Percentiles rank a stretch among this genome's conserved stretches.
Evolutionary conservation across 495 filamentous ascomycete species (phyloP).

Genomic region (Glarea lozoyensis): DNA sequence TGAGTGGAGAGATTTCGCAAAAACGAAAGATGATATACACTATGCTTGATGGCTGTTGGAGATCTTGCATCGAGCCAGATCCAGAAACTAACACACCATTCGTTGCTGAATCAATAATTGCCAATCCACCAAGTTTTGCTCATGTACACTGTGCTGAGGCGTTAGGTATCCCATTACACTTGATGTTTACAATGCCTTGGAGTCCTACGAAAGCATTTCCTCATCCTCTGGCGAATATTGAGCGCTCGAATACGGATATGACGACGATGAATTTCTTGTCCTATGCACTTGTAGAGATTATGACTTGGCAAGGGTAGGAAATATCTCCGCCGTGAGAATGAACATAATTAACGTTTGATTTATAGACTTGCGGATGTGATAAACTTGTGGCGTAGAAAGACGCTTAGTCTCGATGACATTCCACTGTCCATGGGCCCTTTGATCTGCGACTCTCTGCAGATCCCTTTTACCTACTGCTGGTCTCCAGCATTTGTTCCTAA

Average conservation of each 20-base stretch:
- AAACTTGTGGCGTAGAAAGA: constrained; percentile 40
- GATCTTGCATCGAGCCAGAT: constrained; percentile 50
- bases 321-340: neutral
- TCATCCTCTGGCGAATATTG: constrained; percentile 43
- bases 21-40: constrained; percentile 43
- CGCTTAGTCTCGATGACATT: constrained; percentile 44
- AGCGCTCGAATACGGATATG: constrained; percentile 26
- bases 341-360: too few relatives aligned
- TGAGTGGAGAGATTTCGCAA: constrained; percentile 34
- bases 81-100: constrained; percentile 40
- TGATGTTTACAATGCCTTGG: constrained; percentile 61
- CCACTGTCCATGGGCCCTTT: constrained; percentile 27
- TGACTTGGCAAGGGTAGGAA: constrained; percentile 57
- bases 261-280: constrained; percentile 48
- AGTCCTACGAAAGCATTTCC: constrained; percentile 46
- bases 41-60: constrained; percentile 56
- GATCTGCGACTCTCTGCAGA: constrained; percentile 27
- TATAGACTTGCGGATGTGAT: constrained; percentile 52
- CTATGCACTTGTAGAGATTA: constrained; percentile 52
- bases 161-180: constrained; percentile 50
- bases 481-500: constrained; percentile 54
- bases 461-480: constrained; percentile 60
- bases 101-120: constrained; percentile 58
- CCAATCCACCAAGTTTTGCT: constrained; percentile 59
- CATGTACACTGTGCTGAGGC: constrained; percentile 57